These are phyloP conservation scores for Oemleria cerasiformis DNA, from an alignment of 306 rosid species.

Conservation along the genomic window DNA sequence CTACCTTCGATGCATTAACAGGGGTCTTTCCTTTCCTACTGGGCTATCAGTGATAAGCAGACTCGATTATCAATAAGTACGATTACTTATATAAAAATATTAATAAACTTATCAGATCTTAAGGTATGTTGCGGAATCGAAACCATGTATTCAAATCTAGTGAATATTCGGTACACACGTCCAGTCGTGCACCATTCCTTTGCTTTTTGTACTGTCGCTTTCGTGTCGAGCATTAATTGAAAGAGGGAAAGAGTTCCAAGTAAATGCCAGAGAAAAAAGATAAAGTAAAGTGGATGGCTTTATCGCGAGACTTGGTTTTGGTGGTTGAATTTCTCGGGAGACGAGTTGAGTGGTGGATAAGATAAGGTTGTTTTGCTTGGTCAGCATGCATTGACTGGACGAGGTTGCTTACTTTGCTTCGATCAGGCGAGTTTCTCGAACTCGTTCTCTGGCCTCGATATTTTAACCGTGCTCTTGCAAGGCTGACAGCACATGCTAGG, in stretches of 20 bases:
- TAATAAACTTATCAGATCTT: not conserved
- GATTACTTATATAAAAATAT: rapidly evolving
- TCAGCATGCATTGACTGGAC: not conserved
- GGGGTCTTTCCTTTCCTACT: slow-evolving; percentile 47
- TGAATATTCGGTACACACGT: slow-evolving; percentile 70
- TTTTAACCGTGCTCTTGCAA: not conserved
- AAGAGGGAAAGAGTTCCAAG: not conserved
- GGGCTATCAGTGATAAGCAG: slow-evolving; percentile 38
- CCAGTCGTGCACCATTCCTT: slow-evolving; percentile 36
- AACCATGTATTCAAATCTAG: slow-evolving; percentile 58
- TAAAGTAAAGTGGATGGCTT: too few species aligned
- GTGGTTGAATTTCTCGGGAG: not conserved
- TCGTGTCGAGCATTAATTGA: slow-evolving; percentile 21
- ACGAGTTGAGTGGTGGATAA: not conserved
- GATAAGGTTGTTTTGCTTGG: not conserved
- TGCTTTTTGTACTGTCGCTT: slow-evolving; percentile 52
- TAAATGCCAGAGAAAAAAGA: too few species aligned
- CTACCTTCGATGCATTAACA: slow-evolving; percentile 76
- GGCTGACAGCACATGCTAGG: not conserved
- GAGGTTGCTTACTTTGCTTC: not conserved
- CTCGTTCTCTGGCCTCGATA: not conserved
- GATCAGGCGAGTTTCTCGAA: not conserved
- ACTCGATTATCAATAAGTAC: rapidly evolving
- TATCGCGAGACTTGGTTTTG: not conserved
- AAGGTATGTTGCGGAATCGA: slow-evolving; percentile 55